A percentile compares a stretch with the other conserved stretches of the same genome.
Evolutionary conservation across 2,329 filamentous ascomycete genomes (phyloP).

Genomic region (Aulographum hederae): DNA sequence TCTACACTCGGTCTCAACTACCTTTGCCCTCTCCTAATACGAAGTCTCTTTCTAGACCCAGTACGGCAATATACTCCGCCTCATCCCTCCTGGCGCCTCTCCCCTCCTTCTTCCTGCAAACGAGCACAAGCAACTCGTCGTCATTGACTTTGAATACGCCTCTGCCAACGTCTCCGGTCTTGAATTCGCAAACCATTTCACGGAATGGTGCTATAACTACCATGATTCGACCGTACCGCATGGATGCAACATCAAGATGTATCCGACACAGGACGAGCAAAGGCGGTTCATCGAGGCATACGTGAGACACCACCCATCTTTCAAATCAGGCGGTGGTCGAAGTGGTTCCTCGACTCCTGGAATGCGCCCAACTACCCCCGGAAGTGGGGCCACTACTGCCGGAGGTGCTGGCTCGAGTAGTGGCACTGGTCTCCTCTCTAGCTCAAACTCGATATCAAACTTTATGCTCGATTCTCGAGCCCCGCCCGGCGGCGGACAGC

Average conservation of each 20-base stretch:
- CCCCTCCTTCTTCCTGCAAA: constrained; percentile 79
- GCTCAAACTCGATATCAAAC: constrained; percentile 23
- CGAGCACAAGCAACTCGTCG: constrained; percentile 85
- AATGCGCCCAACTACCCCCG: constrained; percentile 21
- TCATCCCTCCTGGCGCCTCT: constrained; percentile 52
- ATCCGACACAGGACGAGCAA: constrained; percentile 69
- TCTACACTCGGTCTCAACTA: neutral
- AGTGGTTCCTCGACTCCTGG: constrained; percentile 22
- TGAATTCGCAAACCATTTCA: constrained; percentile 96
- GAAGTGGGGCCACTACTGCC: constrained; percentile 9
- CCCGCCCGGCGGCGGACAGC: constrained; percentile 10
- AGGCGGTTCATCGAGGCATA: constrained; percentile 73
- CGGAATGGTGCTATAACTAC: constrained; percentile 98
- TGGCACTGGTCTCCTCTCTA: constrained; percentile 11
- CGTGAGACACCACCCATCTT: constrained; percentile 59
- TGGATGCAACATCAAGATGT: constrained; percentile 49
- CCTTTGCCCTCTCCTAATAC: neutral
- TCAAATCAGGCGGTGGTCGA: constrained; percentile 15
- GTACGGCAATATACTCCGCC: constrained; percentile 89
- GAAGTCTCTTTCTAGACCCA: constrained; percentile 49
- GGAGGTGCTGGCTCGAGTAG: constrained; percentile 1
- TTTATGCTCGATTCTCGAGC: constrained; percentile 59
- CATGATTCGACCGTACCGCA: constrained; percentile 50
- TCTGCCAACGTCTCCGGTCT: constrained; percentile 71
- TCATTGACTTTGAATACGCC: constrained; percentile 97